A percentile compares a stretch with the other conserved stretches of the same genome.
phyloP scores from a whole-genome alignment of 2,329 filamentous ascomycete species.

The Phaeosphaeria sp. region DNA sequence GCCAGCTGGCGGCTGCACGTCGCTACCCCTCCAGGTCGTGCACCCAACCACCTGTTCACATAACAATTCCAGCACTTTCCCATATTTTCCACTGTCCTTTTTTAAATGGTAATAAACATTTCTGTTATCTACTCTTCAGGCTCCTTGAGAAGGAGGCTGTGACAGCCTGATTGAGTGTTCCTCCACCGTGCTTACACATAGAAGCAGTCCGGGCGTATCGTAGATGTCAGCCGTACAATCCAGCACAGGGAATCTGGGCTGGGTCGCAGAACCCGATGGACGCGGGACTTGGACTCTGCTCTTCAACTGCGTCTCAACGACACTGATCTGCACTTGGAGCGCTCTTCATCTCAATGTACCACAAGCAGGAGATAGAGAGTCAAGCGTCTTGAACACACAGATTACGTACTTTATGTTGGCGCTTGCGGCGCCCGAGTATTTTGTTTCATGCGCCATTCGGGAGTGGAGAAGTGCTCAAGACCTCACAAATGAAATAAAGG shows the following conservation, averaged over 20 bases:
- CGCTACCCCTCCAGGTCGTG: background rate
- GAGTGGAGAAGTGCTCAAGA: background rate
- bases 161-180: background rate
- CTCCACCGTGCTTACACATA: background rate
- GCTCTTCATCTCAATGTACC: background rate
- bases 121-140: background rate
- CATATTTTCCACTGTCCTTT: background rate
- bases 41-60: background rate
- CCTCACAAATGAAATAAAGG: background rate
- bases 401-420: background rate
- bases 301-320: background rate
- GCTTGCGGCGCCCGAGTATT: conserved; percentile 1
- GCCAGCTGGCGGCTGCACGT: background rate
- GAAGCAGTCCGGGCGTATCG: background rate
- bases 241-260: background rate
- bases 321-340: background rate
- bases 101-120: background rate
- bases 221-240: background rate
- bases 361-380: background rate
- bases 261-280: background rate
- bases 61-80: background rate
- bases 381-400: background rate
- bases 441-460: background rate
- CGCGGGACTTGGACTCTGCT: background rate
- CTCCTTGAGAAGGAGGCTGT: background rate